Evolutionary conservation across 257 asterid genomes (phyloP).

Genomic region (Nemophila menziesii): DNA sequence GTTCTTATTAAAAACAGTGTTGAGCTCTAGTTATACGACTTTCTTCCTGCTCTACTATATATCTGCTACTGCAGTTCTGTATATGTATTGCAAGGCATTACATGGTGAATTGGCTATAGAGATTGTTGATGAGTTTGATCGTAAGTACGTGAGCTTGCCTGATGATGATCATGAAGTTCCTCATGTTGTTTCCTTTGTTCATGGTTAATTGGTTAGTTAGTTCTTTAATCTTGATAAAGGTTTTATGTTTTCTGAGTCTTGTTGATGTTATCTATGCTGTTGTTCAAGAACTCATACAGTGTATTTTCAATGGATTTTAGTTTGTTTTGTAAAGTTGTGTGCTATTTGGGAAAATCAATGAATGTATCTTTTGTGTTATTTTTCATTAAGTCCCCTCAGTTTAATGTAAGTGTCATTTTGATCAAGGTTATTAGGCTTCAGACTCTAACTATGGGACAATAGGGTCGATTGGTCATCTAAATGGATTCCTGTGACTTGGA

Average conservation of each 20-base stretch:
- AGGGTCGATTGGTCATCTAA: too few relatives aligned
- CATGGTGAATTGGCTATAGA: slow-evolving; percentile 74
- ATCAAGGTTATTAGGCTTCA: too few relatives aligned
- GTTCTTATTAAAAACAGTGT: slow-evolving; percentile 30
- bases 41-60: slow-evolving; percentile 24
- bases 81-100: slow-evolving; percentile 53
- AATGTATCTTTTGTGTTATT: background rate
- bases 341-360: background rate
- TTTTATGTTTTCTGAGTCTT: background rate
- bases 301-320: background rate
- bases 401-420: too few relatives aligned
- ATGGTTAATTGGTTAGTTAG: slow-evolving; percentile 8
- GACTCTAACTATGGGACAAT: too few relatives aligned
- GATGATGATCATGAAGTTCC: slow-evolving; percentile 74
- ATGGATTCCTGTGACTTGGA: background rate
- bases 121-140: slow-evolving; percentile 72
- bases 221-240: slow-evolving; percentile 17
- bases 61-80: slow-evolving; percentile 31
- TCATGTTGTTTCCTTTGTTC: slow-evolving; percentile 61
- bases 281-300: background rate
- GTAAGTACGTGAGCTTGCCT: slow-evolving; percentile 70
- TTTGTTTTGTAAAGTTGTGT: background rate
- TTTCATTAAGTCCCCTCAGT: too few relatives aligned
- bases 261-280: background rate
- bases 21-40: slow-evolving; percentile 25